These are phyloP conservation scores for Monosporascus sp. DNA, from an alignment of 2,329 filamentous ascomycete species.

Conservation along the genomic window DNA sequence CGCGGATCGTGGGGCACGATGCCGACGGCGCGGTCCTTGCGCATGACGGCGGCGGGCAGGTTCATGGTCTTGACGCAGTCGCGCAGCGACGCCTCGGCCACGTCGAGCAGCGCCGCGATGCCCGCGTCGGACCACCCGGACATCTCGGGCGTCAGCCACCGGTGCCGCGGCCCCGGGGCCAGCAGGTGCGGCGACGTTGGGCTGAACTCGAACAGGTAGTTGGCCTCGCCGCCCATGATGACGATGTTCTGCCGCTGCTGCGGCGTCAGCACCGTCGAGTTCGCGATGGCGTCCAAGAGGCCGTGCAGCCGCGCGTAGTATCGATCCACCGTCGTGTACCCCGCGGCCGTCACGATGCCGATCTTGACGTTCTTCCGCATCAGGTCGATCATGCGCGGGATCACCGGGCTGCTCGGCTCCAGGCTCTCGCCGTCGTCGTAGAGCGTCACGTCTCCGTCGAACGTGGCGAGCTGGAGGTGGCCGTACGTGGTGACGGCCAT, in stretches of 20 bases:
- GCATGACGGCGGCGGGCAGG: slow-evolving; percentile 72
- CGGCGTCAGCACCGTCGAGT: slow-evolving; percentile 52
- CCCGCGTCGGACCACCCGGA: slow-evolving; percentile 68
- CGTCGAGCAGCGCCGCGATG: slow-evolving; percentile 76
- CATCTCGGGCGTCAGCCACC: slow-evolving; percentile 79
- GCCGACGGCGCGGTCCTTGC: slow-evolving; percentile 84
- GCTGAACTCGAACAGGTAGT: slow-evolving; percentile 85
- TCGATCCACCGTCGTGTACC: slow-evolving; percentile 79
- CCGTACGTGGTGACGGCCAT: slow-evolving; percentile 78
- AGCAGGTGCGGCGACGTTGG: slow-evolving; percentile 61
- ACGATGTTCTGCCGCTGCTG: slow-evolving; percentile 73
- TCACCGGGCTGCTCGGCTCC: slow-evolving; percentile 69
- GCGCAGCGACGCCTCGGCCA: slow-evolving; percentile 77
- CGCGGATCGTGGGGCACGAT: slow-evolving; percentile 62
- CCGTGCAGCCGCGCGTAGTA: slow-evolving; percentile 88
- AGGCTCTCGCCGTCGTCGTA: slow-evolving; percentile 87
- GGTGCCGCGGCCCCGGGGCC: slow-evolving; percentile 56
- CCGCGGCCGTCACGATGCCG: slow-evolving; percentile 93
- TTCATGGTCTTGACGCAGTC: slow-evolving; percentile 77
- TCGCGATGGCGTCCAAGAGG: slow-evolving; percentile 71
- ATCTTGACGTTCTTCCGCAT: slow-evolving; percentile 75
- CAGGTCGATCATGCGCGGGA: slow-evolving; percentile 62
- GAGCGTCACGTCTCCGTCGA: slow-evolving; percentile 95
- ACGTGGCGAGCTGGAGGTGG: slow-evolving; percentile 79
- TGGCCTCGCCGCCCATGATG: slow-evolving; percentile 93